Percentiles rank a stretch among this genome's conserved stretches.
These are phyloP conservation scores for Rosa chinensis DNA, from an alignment of 306 rosid genomes.

Conservation along the genomic window DNA sequence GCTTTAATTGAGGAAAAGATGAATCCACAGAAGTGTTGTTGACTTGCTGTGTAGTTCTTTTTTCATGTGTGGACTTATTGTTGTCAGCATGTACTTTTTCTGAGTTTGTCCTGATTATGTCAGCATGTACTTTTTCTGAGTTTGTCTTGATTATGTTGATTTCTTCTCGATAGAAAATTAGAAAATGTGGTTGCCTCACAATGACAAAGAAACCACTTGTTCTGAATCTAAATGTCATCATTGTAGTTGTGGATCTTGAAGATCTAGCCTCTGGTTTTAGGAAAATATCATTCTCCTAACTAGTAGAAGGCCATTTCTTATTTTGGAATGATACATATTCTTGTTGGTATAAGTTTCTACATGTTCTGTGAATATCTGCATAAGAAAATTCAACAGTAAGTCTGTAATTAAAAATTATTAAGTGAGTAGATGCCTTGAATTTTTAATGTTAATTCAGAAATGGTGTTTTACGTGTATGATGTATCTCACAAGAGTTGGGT, in stretches of 20 bases:
- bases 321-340: background rate
- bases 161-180: background rate
- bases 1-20: background rate
- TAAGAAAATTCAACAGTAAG: background rate
- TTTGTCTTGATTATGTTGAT: background rate
- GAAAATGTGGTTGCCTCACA: background rate
- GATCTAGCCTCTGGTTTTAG: background rate
- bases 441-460: background rate
- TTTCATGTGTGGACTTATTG: background rate
- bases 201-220: background rate
- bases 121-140: too few species aligned
- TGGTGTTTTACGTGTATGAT: background rate
- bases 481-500: conserved; percentile 1
- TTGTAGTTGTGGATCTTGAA: background rate
- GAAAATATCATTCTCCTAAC: background rate
- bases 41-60: background rate
- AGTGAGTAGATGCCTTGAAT: background rate
- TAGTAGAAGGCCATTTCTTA: background rate
- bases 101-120: background rate
- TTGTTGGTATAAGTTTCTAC: background rate
- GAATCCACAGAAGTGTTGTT: background rate
- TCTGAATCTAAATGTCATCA: background rate
- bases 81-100: background rate
- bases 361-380: background rate
- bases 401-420: background rate